Evolutionary conservation across 805 yeast species (phyloP), one percentile per base, ranked within the genome.

Genomic region (Priceomyces medius): DNA sequence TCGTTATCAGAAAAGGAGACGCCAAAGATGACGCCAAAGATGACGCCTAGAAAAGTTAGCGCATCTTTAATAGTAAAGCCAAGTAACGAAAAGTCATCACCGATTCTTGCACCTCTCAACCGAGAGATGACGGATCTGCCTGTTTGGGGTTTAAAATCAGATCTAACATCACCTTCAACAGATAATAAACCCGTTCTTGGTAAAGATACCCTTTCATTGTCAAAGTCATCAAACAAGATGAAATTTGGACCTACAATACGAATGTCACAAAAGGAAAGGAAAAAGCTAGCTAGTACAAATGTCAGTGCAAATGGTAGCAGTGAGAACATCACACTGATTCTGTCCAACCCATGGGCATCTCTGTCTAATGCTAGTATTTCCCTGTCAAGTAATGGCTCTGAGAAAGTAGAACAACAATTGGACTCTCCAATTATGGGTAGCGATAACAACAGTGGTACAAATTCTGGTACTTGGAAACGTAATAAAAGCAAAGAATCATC

Each of bases 231-330:
- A 42, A 7, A 40, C 45, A 6, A 70, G 29, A 53, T 62, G 2
- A 62, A 60, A 40, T 52, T 72, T 16, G 63, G 63, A 2, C 66
- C 74, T 0, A 58, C 65, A 16, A 55, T 61, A 23, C 74, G 75
- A 45, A 51, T 77, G 12, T 80, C 87, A 1, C 87, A 83, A 47
- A 79, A 79, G 51, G 85, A 80, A 47, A 58, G 86, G 31, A 77
- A 74, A 53, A 71, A 65, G 43, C 49, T 68, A 47, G 66, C 68
- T 2, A 35, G 10, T 32, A 5, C 21, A 4, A 18, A 19, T 19
- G n/a, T n/a, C n/a, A n/a, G n/a, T n/a, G 24, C 8, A 17, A 31
- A 31, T 17, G 12, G n/a, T 4, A 31, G 20, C 12, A 9, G 16
- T 31, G 34, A 31, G 5, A 26, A 26, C n/a, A 5, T 26, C 29